Evolutionary conservation across 352 stramenopile species (phyloP), one percentile per base, ranked within the genome.

Genomic region (Phytophthora aleatoria): DNA sequence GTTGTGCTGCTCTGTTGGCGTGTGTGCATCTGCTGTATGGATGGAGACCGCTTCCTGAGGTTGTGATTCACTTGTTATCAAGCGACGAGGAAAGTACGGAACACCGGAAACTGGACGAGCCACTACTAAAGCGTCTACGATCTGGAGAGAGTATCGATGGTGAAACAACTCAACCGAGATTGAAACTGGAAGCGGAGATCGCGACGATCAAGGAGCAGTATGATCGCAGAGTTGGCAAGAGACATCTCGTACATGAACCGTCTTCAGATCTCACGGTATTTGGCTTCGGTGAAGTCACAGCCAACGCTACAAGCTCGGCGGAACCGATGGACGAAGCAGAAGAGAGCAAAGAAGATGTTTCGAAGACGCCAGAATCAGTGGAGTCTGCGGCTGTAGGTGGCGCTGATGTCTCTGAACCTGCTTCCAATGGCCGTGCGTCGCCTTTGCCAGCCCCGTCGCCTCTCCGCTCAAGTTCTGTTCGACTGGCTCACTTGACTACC

Each of bases 21-120:
- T 96, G 86, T 47, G 79, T 90, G 0, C 83, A 92, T 54, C 59
- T 95, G 27, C 64, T 95, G 1, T 95, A 95, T 60, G 83, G 84
- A 1, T 92, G 85, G 81, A 64, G 77, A 7, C 79, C 79, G 7
- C 56, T 95, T 24, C 79, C 87, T 35, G 73, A 84, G 20, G 74
- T 93, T 7, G 84, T 92, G 5, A 59, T 95, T 16, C 83, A 95
- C 38, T 72, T 95, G 36, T 50, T 95, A 26, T 70, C 62, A 31
- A 66, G 33, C 3, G 62, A 76, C 6, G 50, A 65, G 30, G 57
- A 68, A 26, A 67, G 73, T 16, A 52, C 28, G 2, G 38, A 57
- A 31, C 31, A 65, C 3, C 45, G 47, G 3, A 74, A 64, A 48
- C 65, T 93, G 0, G 74, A 66, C 12, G 70, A 81, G 10, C 36